Evolutionary conservation across 768 basidiomycete species (phyloP), one percentile per base, ranked within the genome.

Genomic region (Pleurotus citrinopileatus): DNA sequence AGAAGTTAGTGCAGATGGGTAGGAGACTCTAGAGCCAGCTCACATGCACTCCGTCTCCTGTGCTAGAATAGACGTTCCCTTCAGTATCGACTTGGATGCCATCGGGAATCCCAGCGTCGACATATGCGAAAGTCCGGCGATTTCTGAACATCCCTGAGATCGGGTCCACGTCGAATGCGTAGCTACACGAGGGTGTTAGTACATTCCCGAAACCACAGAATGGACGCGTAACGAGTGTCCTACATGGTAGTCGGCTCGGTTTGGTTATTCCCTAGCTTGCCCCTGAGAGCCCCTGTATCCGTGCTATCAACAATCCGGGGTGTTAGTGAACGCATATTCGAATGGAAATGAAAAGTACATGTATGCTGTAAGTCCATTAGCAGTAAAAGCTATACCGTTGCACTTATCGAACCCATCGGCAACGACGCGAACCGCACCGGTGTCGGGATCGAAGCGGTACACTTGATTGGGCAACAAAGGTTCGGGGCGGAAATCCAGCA

Each of bases 391-490:
- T 45, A 92, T 78, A 1, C 89, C 91, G 61, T 92, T 92, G 36
- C 78, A 78, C 59, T 79, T 79, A 54, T 79, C 76, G 61, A 91
- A 87, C n/a, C 83, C 86, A 57, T 88, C 86, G 2, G 91, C 89
- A 2, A 91, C 86, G 8, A 86, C 84, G 2, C 81, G 78, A 5
- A 91, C 79, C 23, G 78, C 67, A 2, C 86, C 77, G 1, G 83
- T 86, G 1, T 73, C 71, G 6, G 86, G 82, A 62, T 90, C 82
- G 61, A 90, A 83, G 10, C 86, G 78, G 65, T 94, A 93, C 15
- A 91, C 87, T 61, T 91, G 89, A 43, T 78, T 84, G 3, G 87
- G 89, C 46, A 90, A 63, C 44, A 82, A 74, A 7, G 86, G 88
- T 4, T 69, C 59, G 0, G 86, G 81, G 45, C 89, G 81, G 74